Base-by-base conservation (phyloP, 768 basidiomycete genomes). In the Boletales sp. region DNA sequence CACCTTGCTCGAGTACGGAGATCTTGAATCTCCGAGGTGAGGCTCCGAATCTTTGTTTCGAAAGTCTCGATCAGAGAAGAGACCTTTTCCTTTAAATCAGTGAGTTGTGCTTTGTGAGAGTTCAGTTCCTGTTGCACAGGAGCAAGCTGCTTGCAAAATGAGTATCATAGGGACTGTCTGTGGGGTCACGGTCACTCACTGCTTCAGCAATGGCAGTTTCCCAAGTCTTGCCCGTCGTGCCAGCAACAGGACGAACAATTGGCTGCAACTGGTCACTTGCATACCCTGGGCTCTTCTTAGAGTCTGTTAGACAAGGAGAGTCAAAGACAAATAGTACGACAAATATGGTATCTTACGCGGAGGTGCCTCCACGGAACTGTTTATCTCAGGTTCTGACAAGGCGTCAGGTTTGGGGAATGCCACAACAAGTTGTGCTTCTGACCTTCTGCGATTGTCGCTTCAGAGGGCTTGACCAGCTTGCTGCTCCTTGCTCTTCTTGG, bases 381-480 rank as follows among this genome's bases (percentile, higher is more conserved):
- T 57, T 1, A 38, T 32, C 35, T 69, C 68, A 40, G 48, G 57
- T 54, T 68, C 68, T 69, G 39, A 15, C 5, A 47, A 53, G 5
- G 19, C 29, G 5, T 67, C 45, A 66, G 51, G 10, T 47, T 37
- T 29, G 24, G 13, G 8, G n/a, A n/a, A 29, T 39, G 34, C 27
- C 32, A 43, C 31, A 40, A 41, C 41, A 18, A 52, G 42, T 31
- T 35, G 18, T 27, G 45, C 24, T 21, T 15, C 53, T 44, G 43
- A 81, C 80, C 81, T 70, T 81, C 80, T 44, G 63, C 65, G 21
- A 88, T 87, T 5, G 80, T 78, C 17, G 74, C 74, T 65, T 86
- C 80, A 3, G 63, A 63, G 2, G 76, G 76, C 51, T 78, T 78
- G 32, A 76, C 62, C 19, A 72, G 74, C 59, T 63, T 80, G 57